Evolutionary conservation across 495 filamentous ascomycete genomes (phyloP), one percentile per base, ranked within the genome.

Genomic region (Penicillium paradoxum): DNA sequence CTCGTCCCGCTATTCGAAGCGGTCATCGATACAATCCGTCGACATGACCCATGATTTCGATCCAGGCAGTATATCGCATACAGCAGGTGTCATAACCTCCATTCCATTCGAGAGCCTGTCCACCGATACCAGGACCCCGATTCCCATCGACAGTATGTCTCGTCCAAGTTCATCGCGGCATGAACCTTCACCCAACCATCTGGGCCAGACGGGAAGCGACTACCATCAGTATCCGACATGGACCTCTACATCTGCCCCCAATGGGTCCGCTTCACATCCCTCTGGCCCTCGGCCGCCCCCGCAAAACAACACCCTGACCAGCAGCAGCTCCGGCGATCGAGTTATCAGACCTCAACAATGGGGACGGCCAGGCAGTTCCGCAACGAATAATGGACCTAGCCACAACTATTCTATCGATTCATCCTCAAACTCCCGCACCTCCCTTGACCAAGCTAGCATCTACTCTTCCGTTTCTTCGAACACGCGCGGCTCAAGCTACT

Each of bases 221-320:
- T 97, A 83, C 63, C 90, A 97, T 68, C 92, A 96, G 62, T 96
- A 96, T 70, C 90, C 91, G 7, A 79, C 78, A 17, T 85, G 87
- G 73, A 82, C 87, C 50, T 76, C 83, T 32, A 55, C 72, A 2
- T 58, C 68, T 27, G 56, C 63, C 41, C 73, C 74, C 18, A 62
- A 72, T 48, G 68, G 68, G 25, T 77, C 76, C 55, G 64, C 71
- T 17, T 79, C 83, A 11, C 83, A 88, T 57, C 77, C 79, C 21
- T 80, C 83, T 10, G 83, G 82, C 13, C 83, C 84, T 29, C 82
- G 90, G 55, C 86, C 88, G 14, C 83, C 86, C 21, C 86, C 90
- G 18, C 79, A 83, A 5, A 84, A 84, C 58, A 62, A 83, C 36
- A 86, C 85, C 10, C 88, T 88, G 78, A 80, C 83, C 22, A 79